A percentile compares a stretch with the other conserved stretches of the same genome.
These are phyloP conservation scores for Camellia lanceoleosa DNA, from an alignment of 148 eudicot species.

Conservation along the genomic window DNA sequence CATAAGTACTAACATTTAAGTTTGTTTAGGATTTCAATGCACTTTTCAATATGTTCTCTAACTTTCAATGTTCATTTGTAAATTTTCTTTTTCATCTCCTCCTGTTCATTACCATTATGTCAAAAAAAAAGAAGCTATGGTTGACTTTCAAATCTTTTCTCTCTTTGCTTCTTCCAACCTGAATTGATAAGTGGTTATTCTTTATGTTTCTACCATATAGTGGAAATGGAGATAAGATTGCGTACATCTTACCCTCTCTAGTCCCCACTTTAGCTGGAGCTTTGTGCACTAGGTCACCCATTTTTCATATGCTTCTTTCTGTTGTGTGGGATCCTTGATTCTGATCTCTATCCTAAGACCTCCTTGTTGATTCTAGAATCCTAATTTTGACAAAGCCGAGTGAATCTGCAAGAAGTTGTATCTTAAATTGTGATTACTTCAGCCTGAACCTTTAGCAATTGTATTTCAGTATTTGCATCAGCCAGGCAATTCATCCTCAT, in stretches of 20 bases:
- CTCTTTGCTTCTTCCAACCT: not conserved
- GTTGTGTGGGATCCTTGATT: constrained; percentile 7
- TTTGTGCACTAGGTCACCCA: too few species aligned
- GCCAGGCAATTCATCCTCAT: not conserved
- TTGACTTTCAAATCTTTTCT: not conserved
- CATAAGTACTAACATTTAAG: not conserved
- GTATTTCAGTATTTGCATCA: not conserved
- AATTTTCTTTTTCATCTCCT: not conserved
- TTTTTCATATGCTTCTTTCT: not conserved
- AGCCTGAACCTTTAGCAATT: not conserved
- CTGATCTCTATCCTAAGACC: constrained; percentile 1
- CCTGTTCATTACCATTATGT: not conserved
- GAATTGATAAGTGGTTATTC: not conserved
- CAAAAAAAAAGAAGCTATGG: not conserved
- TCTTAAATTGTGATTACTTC: constrained; percentile 1
- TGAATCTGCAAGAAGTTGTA: not conserved
- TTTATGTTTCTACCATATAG: not conserved
- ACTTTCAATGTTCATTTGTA: not conserved
- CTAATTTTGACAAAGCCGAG: not conserved
- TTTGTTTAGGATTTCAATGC: not conserved
- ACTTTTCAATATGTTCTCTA: not conserved
- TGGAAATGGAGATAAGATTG: too few species aligned
- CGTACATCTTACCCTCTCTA: too few species aligned
- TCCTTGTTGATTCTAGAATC: constrained; percentile 5
- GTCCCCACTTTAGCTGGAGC: too few species aligned